Evolutionary conservation across 164 flowering plant species (phyloP).

Genomic region (Saururus chinensis): DNA sequence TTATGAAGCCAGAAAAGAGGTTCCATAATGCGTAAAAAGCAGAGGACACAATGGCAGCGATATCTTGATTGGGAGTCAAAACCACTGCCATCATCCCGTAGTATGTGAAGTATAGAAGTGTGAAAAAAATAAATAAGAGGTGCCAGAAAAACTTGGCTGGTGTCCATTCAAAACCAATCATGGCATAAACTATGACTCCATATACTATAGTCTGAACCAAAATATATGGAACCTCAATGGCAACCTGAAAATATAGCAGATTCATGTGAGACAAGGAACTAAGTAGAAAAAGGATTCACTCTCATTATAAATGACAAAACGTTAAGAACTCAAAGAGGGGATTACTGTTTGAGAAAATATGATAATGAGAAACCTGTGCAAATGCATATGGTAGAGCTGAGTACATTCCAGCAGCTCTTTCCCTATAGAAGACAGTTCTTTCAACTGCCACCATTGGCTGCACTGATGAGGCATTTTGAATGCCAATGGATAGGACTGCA

Average conservation of each 20-base stretch:
- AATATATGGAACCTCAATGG: constrained; percentile 42
- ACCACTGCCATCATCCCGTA: constrained; percentile 75
- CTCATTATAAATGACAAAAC: not conserved
- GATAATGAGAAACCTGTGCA: constrained; percentile 27
- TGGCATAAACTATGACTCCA: constrained; percentile 40
- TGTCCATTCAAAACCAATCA: constrained; percentile 62
- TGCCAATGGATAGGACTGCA: constrained; percentile 41
- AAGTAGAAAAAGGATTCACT: too few species aligned
- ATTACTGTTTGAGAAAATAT: not conserved
- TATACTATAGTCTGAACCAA: constrained; percentile 31
- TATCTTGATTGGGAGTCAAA: constrained; percentile 44
- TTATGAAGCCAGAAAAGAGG: constrained; percentile 49
- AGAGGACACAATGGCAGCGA: constrained; percentile 43
- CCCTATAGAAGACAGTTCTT: constrained; percentile 48
- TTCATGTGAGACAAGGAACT: not conserved
- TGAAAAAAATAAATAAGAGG: constrained; percentile 49
- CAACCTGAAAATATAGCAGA: constrained; percentile 15
- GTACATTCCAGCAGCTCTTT: constrained; percentile 56
- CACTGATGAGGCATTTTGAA: constrained; percentile 44
- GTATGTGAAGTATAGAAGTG: constrained; percentile 49
- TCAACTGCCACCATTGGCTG: constrained; percentile 52
- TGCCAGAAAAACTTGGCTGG: constrained; percentile 51
- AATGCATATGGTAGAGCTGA: constrained; percentile 56
- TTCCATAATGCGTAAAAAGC: constrained; percentile 58
- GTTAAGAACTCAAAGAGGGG: not conserved